Evolutionary conservation across 768 basidiomycete genomes (phyloP), one percentile per base, ranked within the genome.

Genomic region (Amanita rimosa): DNA sequence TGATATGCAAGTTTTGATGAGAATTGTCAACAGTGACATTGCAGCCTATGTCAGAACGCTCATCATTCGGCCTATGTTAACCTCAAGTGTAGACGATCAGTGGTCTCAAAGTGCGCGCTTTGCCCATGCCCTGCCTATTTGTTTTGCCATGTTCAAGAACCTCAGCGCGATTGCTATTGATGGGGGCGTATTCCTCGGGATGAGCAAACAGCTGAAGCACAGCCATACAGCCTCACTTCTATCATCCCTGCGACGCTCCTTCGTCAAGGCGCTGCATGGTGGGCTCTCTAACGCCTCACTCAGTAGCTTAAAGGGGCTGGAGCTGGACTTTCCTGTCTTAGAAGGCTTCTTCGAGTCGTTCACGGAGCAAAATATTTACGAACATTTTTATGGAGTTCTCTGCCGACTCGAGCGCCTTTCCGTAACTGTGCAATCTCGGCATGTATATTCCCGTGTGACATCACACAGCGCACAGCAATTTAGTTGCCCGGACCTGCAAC

Each of bases 1-100:
- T 21, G 45, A 46, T 35, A 37, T 46, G 22, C 45, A 46, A 35
- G 22, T 21, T 26, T 22, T 46, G 8, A 46, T 46, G 45, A 37
- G 35, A 14, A 46, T 46, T 26, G 24, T 46, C 13, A 46, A 46
- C 35, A 46, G 45, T 16, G 34, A 27, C 21, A 35, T 46, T 2
- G 45, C 45, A 7, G 24, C 35, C 24, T n/a, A 46, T 26, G 45
- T 46, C 45, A 34, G 27, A 24, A 46, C 35, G 35, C 26, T 46
- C 22, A 22, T 46, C 7, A 46, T 46, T 19, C 33, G 45, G 3
- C 45, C 45, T 8, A 34, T 36, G 35, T n/a, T 46, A 21, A 38
- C 24, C 35, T 2, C 4, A 19, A 46, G 45, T 16, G 22, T 46
- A 3, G 36, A 46, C 22, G 45, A 46, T 14, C 45, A 46, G 22